Base-by-base conservation (phyloP, 352 stramenopile species). In the Phytophthora brassicae region DNA sequence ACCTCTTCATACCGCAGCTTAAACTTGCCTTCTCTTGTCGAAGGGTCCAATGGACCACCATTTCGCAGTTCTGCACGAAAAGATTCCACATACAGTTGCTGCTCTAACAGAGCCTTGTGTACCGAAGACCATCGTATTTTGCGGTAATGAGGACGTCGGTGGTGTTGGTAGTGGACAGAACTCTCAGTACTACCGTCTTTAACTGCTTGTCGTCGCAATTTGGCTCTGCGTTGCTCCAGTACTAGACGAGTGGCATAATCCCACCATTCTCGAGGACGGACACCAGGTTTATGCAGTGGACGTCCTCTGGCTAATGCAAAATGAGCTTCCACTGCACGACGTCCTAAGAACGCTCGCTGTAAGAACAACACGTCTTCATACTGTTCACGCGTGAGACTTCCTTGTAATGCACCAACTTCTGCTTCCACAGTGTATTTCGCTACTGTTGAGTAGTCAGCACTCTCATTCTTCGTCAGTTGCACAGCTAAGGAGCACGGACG, bases 311-410 rank as follows among this genome's bases (percentile, higher is more conserved):
- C 76, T 39, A 77, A 46, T n/a, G 81, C 61, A n/a, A 92, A 89
- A 48, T 90, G 81, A 8, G 74, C 62, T 50, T 92, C 85, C 4
- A 94, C 78, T 1, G 77, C 81, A 3, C 71, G 65, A 11, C 85
- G 75, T 0, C 80, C 72, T 4, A 76, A 41, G 50, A 94, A 92
- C 22, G 81, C 85, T 22, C 79, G 71, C 51, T 88, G 66, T 26
- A 94, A 52, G 42, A 92, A 92, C 28, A 89, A 38, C 62, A 89
- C 79, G 33, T 94, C 85, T 62, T 92, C 83, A 54, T 92, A 94
- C 63, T 94, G 85, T 54, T 91, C 79, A 1, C 83, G 71, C 12
- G 83, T 88, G 24, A 94, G 64, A 2, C 60, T 70, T 53, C 81
- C 78, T 29, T 72, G 64, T 14, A 94, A 35, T 12, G 66, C 66